Conservation (phyloP, 2,329 filamentous ascomycete species). For the Fusarium nelsonii region DNA sequence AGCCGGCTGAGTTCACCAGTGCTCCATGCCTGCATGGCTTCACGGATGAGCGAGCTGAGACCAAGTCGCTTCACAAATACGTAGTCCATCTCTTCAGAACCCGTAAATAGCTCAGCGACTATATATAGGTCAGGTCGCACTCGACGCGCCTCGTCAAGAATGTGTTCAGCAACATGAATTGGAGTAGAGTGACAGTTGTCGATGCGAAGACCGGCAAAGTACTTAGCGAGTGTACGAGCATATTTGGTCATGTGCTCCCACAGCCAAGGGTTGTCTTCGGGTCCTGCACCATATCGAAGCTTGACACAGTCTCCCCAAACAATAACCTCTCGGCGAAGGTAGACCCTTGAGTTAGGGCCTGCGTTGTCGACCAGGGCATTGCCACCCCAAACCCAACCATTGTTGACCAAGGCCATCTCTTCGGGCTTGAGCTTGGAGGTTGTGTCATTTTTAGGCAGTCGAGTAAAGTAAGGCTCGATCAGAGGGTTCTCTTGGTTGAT, state of each 20-base stretch:
- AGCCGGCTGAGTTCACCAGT: slow-evolving; percentile 92
- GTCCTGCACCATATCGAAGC: slow-evolving; percentile 84
- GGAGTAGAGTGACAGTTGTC: slow-evolving; percentile 99
- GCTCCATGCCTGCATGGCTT: slow-evolving; percentile 99
- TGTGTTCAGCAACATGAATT: slow-evolving; percentile 91
- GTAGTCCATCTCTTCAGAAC: slow-evolving; percentile 95
- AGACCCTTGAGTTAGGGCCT: slow-evolving; percentile 88
- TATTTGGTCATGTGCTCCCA: slow-evolving; percentile 98
- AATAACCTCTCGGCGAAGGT: slow-evolving; percentile 94
- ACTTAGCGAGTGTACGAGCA: slow-evolving; percentile 90
- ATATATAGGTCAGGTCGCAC: slow-evolving; percentile 91
- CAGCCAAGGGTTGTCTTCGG: slow-evolving; percentile 88
- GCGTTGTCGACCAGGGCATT: slow-evolving; percentile 96
- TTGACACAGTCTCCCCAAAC: slow-evolving; percentile 99
- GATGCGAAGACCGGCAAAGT: slow-evolving; percentile 95
- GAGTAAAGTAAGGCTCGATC: slow-evolving; percentile 95
- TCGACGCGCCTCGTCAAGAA: slow-evolving; percentile 91
- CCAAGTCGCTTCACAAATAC: slow-evolving; percentile 94
- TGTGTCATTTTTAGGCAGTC: slow-evolving; percentile 81
- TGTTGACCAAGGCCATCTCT: slow-evolving; percentile 88
- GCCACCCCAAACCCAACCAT: slow-evolving; percentile 98
- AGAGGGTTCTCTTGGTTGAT: slow-evolving; percentile 83
- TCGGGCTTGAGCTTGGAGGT: slow-evolving; percentile 82
- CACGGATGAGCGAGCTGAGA: slow-evolving; percentile 89
- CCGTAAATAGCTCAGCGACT: slow-evolving; percentile 94